phyloP scores from a whole-genome alignment of 2,329 filamentous ascomycete species.

The Ceratocystis alfenasii region DNA sequence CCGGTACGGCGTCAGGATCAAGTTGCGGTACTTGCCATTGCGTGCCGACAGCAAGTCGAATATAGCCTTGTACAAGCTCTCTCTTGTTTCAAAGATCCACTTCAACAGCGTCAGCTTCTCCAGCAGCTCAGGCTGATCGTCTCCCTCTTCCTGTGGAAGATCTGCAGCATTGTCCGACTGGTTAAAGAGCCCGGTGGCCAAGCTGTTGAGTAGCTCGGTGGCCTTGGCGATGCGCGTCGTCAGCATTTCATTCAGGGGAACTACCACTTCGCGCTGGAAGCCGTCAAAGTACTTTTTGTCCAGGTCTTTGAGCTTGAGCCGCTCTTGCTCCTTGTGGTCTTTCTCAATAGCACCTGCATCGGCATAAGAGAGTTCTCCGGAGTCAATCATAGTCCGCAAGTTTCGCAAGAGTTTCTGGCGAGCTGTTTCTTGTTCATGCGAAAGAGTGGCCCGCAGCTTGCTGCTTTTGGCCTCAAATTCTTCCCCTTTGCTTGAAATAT shows the following conservation, averaged over 20 bases:
- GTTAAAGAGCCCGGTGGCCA: slow-evolving; percentile 17
- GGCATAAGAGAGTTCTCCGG: slow-evolving; percentile 67
- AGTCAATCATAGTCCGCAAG: slow-evolving; percentile 65
- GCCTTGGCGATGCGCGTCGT: slow-evolving; percentile 62
- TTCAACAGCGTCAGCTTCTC: slow-evolving; percentile 92
- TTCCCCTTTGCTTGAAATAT: slow-evolving; percentile 58
- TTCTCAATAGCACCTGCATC: slow-evolving; percentile 73
- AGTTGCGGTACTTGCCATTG: slow-evolving; percentile 72
- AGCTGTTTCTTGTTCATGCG: slow-evolving; percentile 39
- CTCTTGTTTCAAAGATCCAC: slow-evolving; percentile 93
- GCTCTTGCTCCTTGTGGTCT: slow-evolving; percentile 57
- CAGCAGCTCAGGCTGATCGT: slow-evolving; percentile 83
- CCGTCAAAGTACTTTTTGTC: slow-evolving; percentile 71
- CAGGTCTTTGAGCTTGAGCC: slow-evolving; percentile 55
- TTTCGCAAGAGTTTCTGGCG: slow-evolving; percentile 57
- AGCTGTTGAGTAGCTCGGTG: slow-evolving; percentile 47
- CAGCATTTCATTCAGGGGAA: slow-evolving; percentile 69
- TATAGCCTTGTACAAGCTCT: slow-evolving; percentile 70
- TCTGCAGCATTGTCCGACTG: slow-evolving; percentile 55
- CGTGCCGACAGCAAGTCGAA: slow-evolving; percentile 77
- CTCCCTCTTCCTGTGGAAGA: slow-evolving; percentile 83
- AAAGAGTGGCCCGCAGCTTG: slow-evolving; percentile 46
- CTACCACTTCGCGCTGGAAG: slow-evolving; percentile 73
- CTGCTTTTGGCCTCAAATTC: slow-evolving; percentile 45
- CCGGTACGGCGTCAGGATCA: slow-evolving; percentile 70